A percentile compares a stretch with the other conserved stretches of the same genome.
phyloP scores from a whole-genome alignment of 192 early-diverging fungal genomes.

The Coemansia sp. region DNA sequence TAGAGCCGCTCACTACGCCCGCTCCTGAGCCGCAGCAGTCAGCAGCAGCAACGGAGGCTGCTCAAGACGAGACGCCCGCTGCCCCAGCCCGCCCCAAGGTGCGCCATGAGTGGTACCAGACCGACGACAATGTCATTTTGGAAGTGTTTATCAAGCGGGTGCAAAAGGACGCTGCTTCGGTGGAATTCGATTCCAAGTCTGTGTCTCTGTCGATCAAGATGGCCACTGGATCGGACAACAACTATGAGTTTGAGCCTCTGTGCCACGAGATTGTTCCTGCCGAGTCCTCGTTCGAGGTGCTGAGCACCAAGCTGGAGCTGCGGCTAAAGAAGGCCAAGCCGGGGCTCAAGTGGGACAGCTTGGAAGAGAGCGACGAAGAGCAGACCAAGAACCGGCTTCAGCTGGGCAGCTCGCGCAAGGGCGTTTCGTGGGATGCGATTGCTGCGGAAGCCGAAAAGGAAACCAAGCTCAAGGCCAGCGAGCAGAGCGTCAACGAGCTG shows the following conservation, averaged over 20 bases:
- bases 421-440: constrained; percentile 84
- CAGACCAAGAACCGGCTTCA: constrained; percentile 42
- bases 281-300: constrained; percentile 68
- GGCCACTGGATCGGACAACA: constrained; percentile 81
- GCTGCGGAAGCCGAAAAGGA: constrained; percentile 72
- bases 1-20: constrained; percentile 45
- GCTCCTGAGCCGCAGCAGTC: constrained; percentile 23
- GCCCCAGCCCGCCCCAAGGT: constrained; percentile 17
- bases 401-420: constrained; percentile 56
- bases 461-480: constrained; percentile 80
- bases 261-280: constrained; percentile 71
- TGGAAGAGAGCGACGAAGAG: constrained; percentile 58
- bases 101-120: constrained; percentile 99
- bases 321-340: constrained; percentile 70
- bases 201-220: constrained; percentile 81
- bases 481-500: constrained; percentile 83
- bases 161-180: constrained; percentile 63
- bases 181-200: constrained; percentile 63
- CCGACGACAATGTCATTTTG: constrained; percentile 80
- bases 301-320: constrained; percentile 96
- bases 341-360: constrained; percentile 83
- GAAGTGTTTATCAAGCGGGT: constrained; percentile 90
- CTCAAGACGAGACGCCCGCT: background rate
- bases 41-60: background rate
- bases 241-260: constrained; percentile 89